These are phyloP conservation scores for Aspergillus diversus DNA, from an alignment of 495 filamentous ascomycete genomes.

Conservation along the genomic window DNA sequence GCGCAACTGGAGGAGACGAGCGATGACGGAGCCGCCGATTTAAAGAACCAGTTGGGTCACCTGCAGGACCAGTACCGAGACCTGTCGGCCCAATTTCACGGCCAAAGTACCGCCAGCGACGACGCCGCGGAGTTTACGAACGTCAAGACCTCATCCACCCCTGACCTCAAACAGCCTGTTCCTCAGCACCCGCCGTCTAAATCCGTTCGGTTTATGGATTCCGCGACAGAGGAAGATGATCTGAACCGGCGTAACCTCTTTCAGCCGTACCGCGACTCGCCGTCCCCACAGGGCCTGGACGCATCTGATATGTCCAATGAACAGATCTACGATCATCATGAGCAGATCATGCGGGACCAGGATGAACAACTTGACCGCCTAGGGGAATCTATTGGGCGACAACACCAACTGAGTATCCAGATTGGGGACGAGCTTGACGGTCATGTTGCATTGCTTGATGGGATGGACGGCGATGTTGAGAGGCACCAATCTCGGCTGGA, in stretches of 20 bases:
- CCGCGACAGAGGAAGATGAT: conserved; percentile 55
- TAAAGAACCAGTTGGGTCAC: conserved; percentile 71
- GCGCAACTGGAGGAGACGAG: conserved; percentile 61
- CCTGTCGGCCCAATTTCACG: conserved; percentile 63
- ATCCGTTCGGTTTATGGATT: conserved; percentile 90
- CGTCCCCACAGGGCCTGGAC: conserved; percentile 63
- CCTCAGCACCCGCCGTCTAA: conserved; percentile 61
- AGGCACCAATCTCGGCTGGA: conserved; percentile 76
- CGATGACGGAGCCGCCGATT: conserved; percentile 60
- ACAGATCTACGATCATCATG: conserved; percentile 86
- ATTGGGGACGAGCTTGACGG: conserved; percentile 95
- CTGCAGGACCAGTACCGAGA: conserved; percentile 60
- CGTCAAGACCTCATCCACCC: conserved; percentile 47
- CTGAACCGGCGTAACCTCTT: conserved; percentile 65
- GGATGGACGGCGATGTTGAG: conserved; percentile 80
- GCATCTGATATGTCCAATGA: conserved; percentile 73
- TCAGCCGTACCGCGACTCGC: conserved; percentile 63
- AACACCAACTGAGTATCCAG: conserved; percentile 90
- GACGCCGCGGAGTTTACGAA: conserved; percentile 70
- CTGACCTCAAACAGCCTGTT: conserved; percentile 51
- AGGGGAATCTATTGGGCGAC: conserved; percentile 83
- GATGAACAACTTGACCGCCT: conserved; percentile 91
- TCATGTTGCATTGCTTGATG: conserved; percentile 86
- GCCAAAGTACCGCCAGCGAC: conserved; percentile 53
- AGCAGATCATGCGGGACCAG: conserved; percentile 77